These are phyloP conservation scores for Nakaseomyces delphensis DNA, from an alignment of 1,139 yeast species.

Conservation along the genomic window DNA sequence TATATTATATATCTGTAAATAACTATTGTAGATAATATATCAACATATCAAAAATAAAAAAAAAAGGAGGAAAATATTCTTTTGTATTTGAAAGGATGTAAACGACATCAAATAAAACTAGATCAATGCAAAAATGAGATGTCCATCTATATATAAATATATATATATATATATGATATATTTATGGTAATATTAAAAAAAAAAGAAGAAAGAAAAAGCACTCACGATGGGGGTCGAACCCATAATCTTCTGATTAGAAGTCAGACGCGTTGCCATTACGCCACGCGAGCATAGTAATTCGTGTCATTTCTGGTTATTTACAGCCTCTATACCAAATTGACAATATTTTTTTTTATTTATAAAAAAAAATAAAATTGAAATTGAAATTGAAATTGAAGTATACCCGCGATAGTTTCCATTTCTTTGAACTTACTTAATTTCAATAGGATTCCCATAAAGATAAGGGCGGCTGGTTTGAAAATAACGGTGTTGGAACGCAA, in stretches of 20 bases:
- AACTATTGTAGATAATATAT: neutral
- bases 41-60: neutral
- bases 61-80: neutral
- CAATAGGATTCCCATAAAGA: too few relatives aligned
- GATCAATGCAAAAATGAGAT: too few relatives aligned
- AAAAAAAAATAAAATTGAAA: too few relatives aligned
- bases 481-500: constrained; percentile 30
- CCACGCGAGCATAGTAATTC: constrained; percentile 39
- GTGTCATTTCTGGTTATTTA: neutral
- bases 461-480: too few relatives aligned
- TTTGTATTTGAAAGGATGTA: neutral
- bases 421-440: too few relatives aligned
- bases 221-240: constrained; percentile 55
- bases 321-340: too few relatives aligned
- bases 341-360: too few relatives aligned
- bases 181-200: neutral
- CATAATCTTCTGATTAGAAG: constrained; percentile 53
- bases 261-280: constrained; percentile 57
- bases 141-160: too few relatives aligned
- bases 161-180: too few relatives aligned
- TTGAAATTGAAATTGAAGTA: too few relatives aligned
- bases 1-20: constrained; percentile 1
- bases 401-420: too few relatives aligned
- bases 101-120: neutral
- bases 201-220: constrained; percentile 24